These are phyloP conservation scores for Auriscalpium vulgare DNA, from an alignment of 768 basidiomycete species.

Conservation along the genomic window DNA sequence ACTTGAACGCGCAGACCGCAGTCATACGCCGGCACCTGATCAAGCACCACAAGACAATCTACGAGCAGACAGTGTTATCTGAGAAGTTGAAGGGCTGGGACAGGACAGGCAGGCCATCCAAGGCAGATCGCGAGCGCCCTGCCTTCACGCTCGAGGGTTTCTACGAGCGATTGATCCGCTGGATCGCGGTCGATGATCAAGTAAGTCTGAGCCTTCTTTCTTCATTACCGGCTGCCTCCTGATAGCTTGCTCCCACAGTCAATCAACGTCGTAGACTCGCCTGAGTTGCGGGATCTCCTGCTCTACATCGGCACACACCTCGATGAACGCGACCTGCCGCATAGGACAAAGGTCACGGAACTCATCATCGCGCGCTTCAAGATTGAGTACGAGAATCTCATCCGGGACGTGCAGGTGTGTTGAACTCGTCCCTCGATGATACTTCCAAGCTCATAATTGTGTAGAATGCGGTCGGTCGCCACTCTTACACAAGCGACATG, in stretches of 20 bases:
- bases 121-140: not conserved
- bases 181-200: slow-evolving; percentile 26
- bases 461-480: too few relatives aligned
- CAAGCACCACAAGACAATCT: slow-evolving; percentile 13
- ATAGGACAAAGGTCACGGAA: slow-evolving; percentile 24
- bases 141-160: slow-evolving; percentile 21
- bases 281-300: slow-evolving; percentile 25
- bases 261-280: slow-evolving; percentile 29
- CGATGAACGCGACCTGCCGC: slow-evolving; percentile 27
- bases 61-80: not conserved
- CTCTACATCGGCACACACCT: slow-evolving; percentile 20
- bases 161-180: slow-evolving; percentile 12
- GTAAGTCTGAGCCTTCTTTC: slow-evolving; percentile 15
- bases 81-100: slow-evolving; percentile 15
- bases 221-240: not conserved
- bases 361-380: slow-evolving; percentile 21
- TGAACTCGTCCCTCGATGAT: not conserved
- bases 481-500: slow-evolving; percentile 6
- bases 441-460: too few relatives aligned
- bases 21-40: slow-evolving; percentile 20
- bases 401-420: slow-evolving; percentile 20
- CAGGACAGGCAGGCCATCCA: slow-evolving; percentile 4
- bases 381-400: slow-evolving; percentile 15
- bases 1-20: slow-evolving; percentile 15
- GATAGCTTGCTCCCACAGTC: slow-evolving; percentile 19